Base-by-base conservation (phyloP, 257 asterid genomes). In the Lycium ferocissimum region DNA sequence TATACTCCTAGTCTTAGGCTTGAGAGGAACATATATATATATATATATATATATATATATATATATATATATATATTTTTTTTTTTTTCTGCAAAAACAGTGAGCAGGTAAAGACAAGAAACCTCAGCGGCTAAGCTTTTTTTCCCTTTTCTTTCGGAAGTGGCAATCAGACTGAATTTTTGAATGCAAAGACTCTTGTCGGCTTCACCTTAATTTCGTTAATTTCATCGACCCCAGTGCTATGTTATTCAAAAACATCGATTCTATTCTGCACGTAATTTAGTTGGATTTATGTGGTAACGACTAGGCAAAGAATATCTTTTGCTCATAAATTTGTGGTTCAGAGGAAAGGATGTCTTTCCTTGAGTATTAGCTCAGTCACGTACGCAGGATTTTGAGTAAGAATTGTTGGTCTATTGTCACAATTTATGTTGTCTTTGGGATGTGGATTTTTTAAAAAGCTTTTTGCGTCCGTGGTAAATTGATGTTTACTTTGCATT, bases 71-170 rank as follows among this genome's bases (percentile, higher is more conserved):
- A 67, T 66, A 72, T 79, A 33, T n/a, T n/a, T n/a, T n/a, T n/a
- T n/a, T n/a, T n/a, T 83, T 65, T 80, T 22, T 58, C 63, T 37
- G 72, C 12, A 33, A 69, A 61, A 59, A 70, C 65, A 5, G 59
- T 51, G 45, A 40, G 78, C 14, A 81, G 85, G 83, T 49, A 40
- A 70, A 54, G 17, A 43, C 80, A 26, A 67, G n/a, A n/a, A n/a
- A n/a, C n/a, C n/a, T n/a, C n/a, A n/a, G 65, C 82, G 47, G 82
- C 82, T 33, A 13, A 76, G 18, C 18, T 22, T 63, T 9, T 5
- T 59, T 18, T 2, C 40, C 79, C 83, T 61, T 85, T 59, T 49
- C 85, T 73, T 81, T 59, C 51, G 85, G 83, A 65, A 82, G 72
- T 51, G 88, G 83, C 26, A 71, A 61, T 26, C 54, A 14, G 70